phyloP scores from a whole-genome alignment of 2,329 filamentous ascomycete genomes.

The Cyphellophora attinorum region DNA sequence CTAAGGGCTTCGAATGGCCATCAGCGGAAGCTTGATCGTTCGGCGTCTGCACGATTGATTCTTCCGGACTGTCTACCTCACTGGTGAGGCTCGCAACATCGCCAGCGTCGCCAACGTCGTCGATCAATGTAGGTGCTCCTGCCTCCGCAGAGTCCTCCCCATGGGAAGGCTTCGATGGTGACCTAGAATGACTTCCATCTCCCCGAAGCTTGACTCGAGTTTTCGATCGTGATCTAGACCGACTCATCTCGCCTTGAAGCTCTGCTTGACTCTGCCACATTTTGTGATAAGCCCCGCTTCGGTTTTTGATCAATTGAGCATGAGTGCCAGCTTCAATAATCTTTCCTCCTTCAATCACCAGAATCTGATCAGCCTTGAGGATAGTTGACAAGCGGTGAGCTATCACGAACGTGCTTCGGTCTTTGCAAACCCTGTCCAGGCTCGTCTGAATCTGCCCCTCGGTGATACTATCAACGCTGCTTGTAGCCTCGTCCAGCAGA shows the following conservation, averaged over 20 bases:
- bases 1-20: too few relatives aligned
- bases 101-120: background rate
- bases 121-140: background rate
- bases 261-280: conserved; percentile 53
- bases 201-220: conserved; percentile 35
- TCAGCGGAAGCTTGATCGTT: too few relatives aligned
- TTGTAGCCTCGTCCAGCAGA: conserved; percentile 44
- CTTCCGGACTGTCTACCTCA: background rate
- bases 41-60: conserved; percentile 1
- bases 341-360: conserved; percentile 54
- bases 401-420: conserved; percentile 44
- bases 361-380: conserved; percentile 50
- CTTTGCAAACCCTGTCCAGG: conserved; percentile 35
- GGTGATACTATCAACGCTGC: conserved; percentile 37
- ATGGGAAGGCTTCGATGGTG: too few relatives aligned
- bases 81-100: background rate
- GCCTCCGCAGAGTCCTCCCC: background rate
- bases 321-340: conserved; percentile 57
- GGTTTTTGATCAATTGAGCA: conserved; percentile 44
- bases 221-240: conserved; percentile 1
- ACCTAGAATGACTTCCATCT: conserved; percentile 1
- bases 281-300: conserved; percentile 51
- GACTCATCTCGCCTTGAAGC: conserved; percentile 4
- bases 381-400: conserved; percentile 35
- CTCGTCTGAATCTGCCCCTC: conserved; percentile 38